Evolutionary conservation across 441 rosid species (phyloP).

Genomic region (Gossypium davidsonii): DNA sequence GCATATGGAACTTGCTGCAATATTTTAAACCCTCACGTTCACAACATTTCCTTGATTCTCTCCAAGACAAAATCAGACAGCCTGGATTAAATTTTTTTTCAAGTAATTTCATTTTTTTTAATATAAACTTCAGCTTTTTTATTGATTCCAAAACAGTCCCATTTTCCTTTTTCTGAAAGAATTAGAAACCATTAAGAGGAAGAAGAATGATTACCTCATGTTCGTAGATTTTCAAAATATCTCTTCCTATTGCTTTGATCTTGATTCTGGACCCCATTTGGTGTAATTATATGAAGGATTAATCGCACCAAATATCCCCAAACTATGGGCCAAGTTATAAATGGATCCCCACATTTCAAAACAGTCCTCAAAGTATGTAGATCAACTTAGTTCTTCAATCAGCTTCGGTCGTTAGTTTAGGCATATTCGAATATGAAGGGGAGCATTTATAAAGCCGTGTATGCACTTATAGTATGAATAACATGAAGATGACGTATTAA

Average conservation of each 20-base stretch:
- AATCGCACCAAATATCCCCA: no score
- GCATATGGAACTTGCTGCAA: neutral
- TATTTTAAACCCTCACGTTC: neutral
- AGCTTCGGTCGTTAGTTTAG: no score
- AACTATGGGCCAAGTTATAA: no score
- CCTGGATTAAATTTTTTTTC: neutral
- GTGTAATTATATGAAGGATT: neutral
- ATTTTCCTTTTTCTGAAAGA: neutral
- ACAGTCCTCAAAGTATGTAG: no score
- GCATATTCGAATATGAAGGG: no score
- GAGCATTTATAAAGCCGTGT: no score
- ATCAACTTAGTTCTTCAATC: no score
- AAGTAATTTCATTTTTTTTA: neutral
- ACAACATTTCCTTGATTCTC: neutral
- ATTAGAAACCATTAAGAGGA: neutral
- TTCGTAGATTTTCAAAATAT: neutral
- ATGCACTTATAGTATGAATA: no score
- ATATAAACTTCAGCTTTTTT: neutral
- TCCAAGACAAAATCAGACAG: neutral
- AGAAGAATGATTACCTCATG: neutral
- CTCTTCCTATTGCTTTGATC: neutral
- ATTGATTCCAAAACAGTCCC: neutral
- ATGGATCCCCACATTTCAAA: no score
- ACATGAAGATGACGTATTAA: no score
- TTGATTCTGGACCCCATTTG: neutral